phyloP scores from a whole-genome alignment of 1,139 yeast species.

The Protomyces lactucae-debilis region DNA sequence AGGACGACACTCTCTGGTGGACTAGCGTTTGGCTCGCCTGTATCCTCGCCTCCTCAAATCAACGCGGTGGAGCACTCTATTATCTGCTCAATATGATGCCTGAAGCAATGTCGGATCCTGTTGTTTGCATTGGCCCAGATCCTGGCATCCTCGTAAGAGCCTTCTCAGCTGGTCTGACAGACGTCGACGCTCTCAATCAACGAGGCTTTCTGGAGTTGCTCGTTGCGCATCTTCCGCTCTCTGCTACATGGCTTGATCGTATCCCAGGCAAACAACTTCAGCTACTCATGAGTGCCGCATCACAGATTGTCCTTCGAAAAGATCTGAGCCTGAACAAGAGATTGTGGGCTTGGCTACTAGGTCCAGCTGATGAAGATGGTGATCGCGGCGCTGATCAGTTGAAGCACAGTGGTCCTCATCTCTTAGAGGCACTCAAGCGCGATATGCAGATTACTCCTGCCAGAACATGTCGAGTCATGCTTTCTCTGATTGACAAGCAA shows the following conservation, averaged over 20 bases:
- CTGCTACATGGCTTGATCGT: slow-evolving; percentile 53
- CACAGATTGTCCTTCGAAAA: slow-evolving; percentile 64
- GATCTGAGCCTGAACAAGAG: slow-evolving; percentile 94
- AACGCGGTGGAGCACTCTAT: slow-evolving; percentile 44
- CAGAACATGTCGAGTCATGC: neutral
- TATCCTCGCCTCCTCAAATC: slow-evolving; percentile 53
- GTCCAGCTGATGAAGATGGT: slow-evolving; percentile 46
- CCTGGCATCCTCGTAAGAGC: slow-evolving; percentile 75
- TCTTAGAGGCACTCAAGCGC: neutral
- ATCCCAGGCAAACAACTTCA: slow-evolving; percentile 46
- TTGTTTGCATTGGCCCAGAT: slow-evolving; percentile 46
- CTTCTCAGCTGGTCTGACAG: slow-evolving; percentile 60
- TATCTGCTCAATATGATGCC: neutral
- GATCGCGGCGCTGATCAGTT: neutral
- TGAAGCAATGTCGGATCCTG: no score
- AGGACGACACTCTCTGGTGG: slow-evolving; percentile 80
- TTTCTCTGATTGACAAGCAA: slow-evolving; percentile 8
- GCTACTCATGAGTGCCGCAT: slow-evolving; percentile 49
- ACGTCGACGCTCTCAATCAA: slow-evolving; percentile 65
- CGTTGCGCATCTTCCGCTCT: slow-evolving; percentile 60
- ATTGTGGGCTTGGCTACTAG: slow-evolving; percentile 86
- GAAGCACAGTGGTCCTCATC: neutral
- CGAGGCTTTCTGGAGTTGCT: slow-evolving; percentile 85
- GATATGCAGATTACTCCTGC: neutral
- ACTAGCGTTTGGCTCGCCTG: slow-evolving; percentile 68